These are phyloP conservation scores for Lithospermum erythrorhizon DNA, from an alignment of 257 asterid genomes.

Conservation along the genomic window DNA sequence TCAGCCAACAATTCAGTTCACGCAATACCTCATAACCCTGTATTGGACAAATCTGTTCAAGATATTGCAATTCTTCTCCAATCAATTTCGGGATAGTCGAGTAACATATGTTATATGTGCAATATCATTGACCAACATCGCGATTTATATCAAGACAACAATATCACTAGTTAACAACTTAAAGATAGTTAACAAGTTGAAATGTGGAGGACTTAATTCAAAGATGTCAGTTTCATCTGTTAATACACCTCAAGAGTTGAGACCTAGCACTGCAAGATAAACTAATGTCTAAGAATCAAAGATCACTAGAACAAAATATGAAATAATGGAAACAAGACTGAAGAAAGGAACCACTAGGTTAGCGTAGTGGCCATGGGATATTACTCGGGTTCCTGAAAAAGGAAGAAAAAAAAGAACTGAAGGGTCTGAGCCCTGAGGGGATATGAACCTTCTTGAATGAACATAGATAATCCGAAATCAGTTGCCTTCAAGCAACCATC, in stretches of 20 bases:
- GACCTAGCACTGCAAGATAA: background rate
- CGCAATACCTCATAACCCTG: background rate
- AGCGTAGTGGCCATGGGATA: too few relatives aligned
- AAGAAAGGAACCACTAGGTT: too few relatives aligned
- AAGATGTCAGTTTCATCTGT: background rate
- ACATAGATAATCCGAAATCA: constrained; percentile 69
- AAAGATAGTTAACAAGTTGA: background rate
- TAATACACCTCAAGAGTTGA: background rate
- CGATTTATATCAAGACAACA: background rate
- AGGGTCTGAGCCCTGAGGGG: too few relatives aligned
- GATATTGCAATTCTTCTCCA: background rate
- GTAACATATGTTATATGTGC: background rate
- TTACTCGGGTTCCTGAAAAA: too few relatives aligned
- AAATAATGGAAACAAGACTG: background rate
- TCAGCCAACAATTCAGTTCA: background rate
- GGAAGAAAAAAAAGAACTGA: too few relatives aligned
- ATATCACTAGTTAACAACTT: too few relatives aligned
- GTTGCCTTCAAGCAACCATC: constrained; percentile 56
- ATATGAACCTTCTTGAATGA: constrained; percentile 58
- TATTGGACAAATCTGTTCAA: background rate
- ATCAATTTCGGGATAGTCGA: background rate
- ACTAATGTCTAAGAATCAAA: background rate
- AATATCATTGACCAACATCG: too few relatives aligned
- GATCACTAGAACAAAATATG: background rate
- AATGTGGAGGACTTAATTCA: background rate